A percentile compares a stretch with the other conserved stretches of the same genome.
Conservation (phyloP, 192 early-diverging fungal species). For the Dispira parvispora region DNA sequence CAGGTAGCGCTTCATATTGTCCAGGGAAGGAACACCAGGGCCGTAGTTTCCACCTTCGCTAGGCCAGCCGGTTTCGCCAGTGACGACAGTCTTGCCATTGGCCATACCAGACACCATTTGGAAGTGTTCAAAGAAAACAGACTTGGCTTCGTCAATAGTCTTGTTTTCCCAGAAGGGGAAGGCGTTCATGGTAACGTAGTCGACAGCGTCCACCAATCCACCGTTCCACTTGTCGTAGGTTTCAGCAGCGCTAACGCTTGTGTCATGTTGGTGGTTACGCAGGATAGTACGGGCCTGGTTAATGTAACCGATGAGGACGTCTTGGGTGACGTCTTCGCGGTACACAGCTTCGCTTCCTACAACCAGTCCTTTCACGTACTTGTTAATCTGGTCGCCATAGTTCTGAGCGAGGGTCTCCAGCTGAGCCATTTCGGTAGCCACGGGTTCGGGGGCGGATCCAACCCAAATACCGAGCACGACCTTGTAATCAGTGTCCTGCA, state of each 20-base stretch:
- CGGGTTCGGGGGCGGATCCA: constrained; percentile 27
- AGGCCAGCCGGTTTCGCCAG: constrained; percentile 60
- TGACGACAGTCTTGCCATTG: constrained; percentile 29
- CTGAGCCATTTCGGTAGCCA: constrained; percentile 21
- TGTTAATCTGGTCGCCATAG: constrained; percentile 19
- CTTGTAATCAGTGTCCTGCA: constrained; percentile 41
- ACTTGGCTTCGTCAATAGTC: constrained; percentile 23
- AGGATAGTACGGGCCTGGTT: constrained; percentile 25
- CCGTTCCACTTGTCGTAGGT: constrained; percentile 20
- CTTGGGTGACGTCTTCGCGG: constrained; percentile 30
- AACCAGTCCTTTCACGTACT: constrained; percentile 33
- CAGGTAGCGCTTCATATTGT: constrained; percentile 43
- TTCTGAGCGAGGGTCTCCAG: constrained; percentile 22
- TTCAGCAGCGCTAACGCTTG: constrained; percentile 23
- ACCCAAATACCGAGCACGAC: constrained; percentile 47
- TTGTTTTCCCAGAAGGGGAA: constrained; percentile 52
- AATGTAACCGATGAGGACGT: constrained; percentile 28
- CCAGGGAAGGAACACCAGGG: constrained; percentile 30
- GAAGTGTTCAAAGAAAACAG: constrained; percentile 35
- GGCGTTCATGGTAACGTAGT: constrained; percentile 42
- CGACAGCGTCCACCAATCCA: constrained; percentile 29
- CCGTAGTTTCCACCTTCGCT: constrained; percentile 27
- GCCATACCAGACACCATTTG: constrained; percentile 27
- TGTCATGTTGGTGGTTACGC: constrained; percentile 18
- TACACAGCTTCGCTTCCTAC: constrained; percentile 48